Conservation (phyloP, 192 early-diverging fungal genomes). For the Backusella macrospora region DNA sequence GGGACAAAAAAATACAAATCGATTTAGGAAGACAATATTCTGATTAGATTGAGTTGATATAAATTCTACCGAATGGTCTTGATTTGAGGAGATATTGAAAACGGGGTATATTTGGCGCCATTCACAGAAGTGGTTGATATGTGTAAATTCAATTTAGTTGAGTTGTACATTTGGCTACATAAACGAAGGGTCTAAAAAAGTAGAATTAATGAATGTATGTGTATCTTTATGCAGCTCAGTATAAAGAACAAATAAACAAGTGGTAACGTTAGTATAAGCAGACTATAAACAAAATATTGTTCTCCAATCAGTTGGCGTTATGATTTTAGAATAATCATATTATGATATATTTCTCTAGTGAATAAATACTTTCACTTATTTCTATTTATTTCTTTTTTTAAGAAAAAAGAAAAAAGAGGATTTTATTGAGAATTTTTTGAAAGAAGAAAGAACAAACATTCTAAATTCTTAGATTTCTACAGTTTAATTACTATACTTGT, state of each 20-base stretch:
- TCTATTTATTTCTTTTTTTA: neutral
- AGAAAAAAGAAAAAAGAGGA: neutral
- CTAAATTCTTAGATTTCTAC: neutral
- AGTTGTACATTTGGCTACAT: neutral
- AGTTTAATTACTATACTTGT: neutral
- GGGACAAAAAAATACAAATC: neutral
- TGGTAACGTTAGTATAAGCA: neutral
- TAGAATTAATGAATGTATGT: neutral
- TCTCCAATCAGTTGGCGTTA: neutral
- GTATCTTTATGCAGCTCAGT: neutral
- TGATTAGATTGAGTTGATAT: neutral
- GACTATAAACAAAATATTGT: neutral
- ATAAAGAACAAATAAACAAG: neutral
- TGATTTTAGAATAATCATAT: neutral
- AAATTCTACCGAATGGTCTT: neutral
- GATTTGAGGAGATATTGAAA: neutral
- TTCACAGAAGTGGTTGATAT: too few species aligned
- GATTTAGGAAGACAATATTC: neutral
- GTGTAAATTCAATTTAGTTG: too few species aligned
- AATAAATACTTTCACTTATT: neutral
- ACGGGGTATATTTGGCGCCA: too few species aligned
- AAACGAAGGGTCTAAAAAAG: neutral
- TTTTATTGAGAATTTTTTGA: neutral
- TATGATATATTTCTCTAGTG: neutral
- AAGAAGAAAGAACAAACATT: neutral